These are phyloP conservation scores for Capsicum pubescens DNA, from an alignment of 257 asterid genomes.

Conservation along the genomic window DNA sequence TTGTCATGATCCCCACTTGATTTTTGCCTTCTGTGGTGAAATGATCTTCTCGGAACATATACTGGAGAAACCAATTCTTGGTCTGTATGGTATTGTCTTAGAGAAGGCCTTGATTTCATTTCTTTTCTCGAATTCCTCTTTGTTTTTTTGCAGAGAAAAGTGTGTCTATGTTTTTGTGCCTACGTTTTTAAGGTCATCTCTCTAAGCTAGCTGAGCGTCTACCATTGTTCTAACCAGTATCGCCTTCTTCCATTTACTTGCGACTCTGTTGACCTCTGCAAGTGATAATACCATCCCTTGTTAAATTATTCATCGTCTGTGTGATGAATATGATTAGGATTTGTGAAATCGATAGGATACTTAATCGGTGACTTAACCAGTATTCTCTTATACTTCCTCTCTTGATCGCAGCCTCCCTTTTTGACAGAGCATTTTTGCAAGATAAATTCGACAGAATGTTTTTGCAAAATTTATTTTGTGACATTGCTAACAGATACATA, in stretches of 20 bases:
- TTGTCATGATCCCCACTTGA: slow-evolving; percentile 63
- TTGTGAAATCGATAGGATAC: slow-evolving; percentile 36
- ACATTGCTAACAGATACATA: too few relatives aligned
- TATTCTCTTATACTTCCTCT: slow-evolving; percentile 78
- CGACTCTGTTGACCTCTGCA: slow-evolving; percentile 86
- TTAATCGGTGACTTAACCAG: slow-evolving; percentile 78
- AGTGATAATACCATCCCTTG: slow-evolving; percentile 22
- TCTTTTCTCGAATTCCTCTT: slow-evolving; percentile 49
- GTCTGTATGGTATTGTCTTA: slow-evolving; percentile 55
- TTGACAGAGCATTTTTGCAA: too few relatives aligned
- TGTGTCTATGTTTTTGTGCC: too few relatives aligned
- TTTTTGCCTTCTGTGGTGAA: slow-evolving; percentile 71
- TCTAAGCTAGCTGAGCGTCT: slow-evolving; percentile 75
- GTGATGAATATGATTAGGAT: not conserved
- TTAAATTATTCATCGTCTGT: slow-evolving; percentile 22
- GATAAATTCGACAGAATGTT: too few relatives aligned
- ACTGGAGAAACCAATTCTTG: slow-evolving; percentile 48
- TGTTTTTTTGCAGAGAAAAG: slow-evolving; percentile 46
- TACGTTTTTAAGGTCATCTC: slow-evolving; percentile 48
- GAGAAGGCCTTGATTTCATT: slow-evolving; percentile 37
- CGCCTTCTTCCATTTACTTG: slow-evolving; percentile 63
- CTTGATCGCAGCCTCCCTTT: slow-evolving; percentile 74
- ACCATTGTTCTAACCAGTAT: slow-evolving; percentile 93
- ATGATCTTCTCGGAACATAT: slow-evolving; percentile 52
- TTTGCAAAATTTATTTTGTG: too few relatives aligned